These are phyloP conservation scores for Malus hybrid DNA, from an alignment of 331 rosid species.

Conservation along the genomic window DNA sequence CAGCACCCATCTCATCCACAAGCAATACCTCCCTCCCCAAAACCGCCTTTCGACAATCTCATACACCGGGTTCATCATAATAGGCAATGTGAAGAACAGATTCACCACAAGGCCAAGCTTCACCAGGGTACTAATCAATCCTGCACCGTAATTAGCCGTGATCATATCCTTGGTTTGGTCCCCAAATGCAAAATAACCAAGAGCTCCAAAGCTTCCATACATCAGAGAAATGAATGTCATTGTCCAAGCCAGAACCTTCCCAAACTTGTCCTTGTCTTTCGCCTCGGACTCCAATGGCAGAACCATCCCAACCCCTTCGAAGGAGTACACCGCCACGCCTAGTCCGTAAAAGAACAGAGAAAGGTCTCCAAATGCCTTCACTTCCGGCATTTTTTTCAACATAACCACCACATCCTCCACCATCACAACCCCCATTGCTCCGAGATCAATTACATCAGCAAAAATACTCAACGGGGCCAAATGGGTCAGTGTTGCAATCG, in stretches of 20 bases:
- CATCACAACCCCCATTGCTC: slow-evolving; percentile 72
- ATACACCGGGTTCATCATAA: slow-evolving; percentile 92
- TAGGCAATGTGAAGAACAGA: slow-evolving; percentile 67
- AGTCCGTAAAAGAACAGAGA: slow-evolving; percentile 61
- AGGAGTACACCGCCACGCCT: slow-evolving; percentile 74
- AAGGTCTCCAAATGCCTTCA: slow-evolving; percentile 46
- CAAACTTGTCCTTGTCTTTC: slow-evolving; percentile 56
- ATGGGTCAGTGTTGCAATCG: slow-evolving; percentile 60
- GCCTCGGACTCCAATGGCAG: slow-evolving; percentile 76
- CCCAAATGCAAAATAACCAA: slow-evolving; percentile 83
- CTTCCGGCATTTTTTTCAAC: slow-evolving; percentile 20
- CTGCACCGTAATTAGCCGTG: slow-evolving; percentile 59
- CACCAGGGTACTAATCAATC: slow-evolving; percentile 47
- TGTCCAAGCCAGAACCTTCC: slow-evolving; percentile 42
- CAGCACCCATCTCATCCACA: slow-evolving; percentile 68
- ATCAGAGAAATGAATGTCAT: slow-evolving; percentile 44
- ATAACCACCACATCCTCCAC: slow-evolving; percentile 46
- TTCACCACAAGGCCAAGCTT: slow-evolving; percentile 77
- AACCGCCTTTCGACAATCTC: slow-evolving; percentile 72
- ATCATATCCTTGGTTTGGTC: slow-evolving; percentile 64
- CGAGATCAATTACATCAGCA: slow-evolving; percentile 66
- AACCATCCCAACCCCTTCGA: slow-evolving; percentile 80
- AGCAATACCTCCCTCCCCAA: slow-evolving; percentile 47
- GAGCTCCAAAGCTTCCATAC: slow-evolving; percentile 54
- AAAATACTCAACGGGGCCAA: slow-evolving; percentile 73